Conservation (phyloP, 208 protist species). For the Acanthamoeba triangularis region DNA sequence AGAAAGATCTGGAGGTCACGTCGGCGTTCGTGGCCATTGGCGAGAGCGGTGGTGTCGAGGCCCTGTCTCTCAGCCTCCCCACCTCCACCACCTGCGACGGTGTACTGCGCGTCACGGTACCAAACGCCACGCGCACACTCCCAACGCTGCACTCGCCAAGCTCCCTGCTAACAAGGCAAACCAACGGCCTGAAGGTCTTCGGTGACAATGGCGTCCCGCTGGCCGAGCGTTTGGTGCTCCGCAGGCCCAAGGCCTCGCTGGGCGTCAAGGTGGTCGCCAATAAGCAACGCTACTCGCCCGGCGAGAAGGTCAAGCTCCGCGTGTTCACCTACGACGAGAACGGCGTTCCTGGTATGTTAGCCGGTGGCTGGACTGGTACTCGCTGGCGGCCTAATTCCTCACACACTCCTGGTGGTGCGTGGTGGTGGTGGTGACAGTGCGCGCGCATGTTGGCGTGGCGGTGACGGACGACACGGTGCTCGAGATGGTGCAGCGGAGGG, state of each 20-base stretch:
- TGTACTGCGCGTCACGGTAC: slow-evolving; percentile 67
- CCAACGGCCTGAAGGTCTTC: background rate
- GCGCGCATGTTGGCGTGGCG: background rate
- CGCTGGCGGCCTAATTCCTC: background rate
- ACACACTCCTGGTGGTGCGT: background rate
- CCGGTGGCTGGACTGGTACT: background rate
- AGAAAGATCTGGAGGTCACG: slow-evolving; percentile 41
- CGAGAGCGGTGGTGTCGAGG: background rate
- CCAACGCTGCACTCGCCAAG: background rate
- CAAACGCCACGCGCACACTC: background rate
- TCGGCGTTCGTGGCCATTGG: background rate
- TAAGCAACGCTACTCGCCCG: slow-evolving; percentile 47
- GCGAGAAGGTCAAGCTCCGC: slow-evolving; percentile 51
- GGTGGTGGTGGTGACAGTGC: background rate
- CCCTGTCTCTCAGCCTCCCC: background rate
- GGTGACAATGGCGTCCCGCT: background rate
- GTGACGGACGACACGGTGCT: slow-evolving; percentile 35
- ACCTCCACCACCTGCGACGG: slow-evolving; percentile 30
- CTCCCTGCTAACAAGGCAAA: too few relatives aligned
- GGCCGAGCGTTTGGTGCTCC: slow-evolving; percentile 32
- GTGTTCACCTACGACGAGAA: slow-evolving; percentile 23
- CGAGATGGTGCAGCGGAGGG: slow-evolving; percentile 61
- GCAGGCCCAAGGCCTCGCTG: background rate
- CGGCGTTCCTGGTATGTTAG: background rate
- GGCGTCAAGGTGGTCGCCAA: slow-evolving; percentile 29